Base-by-base conservation (phyloP, 2,329 filamentous ascomycete species). In the Cryphonectria parasitica region DNA sequence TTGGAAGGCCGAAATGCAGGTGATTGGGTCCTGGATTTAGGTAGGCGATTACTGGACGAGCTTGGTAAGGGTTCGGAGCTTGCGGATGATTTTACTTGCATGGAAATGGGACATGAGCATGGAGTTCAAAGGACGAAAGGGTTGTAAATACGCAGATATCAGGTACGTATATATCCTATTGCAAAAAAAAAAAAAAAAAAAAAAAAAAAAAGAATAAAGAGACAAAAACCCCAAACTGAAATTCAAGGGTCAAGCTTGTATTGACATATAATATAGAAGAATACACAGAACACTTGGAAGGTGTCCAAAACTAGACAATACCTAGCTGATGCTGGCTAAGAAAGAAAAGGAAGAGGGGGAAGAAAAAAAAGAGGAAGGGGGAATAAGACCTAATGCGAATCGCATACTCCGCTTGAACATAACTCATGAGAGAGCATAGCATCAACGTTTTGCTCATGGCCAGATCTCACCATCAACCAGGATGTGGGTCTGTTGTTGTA, bases 381-480 rank as follows among this genome's bases (percentile, higher is more conserved):
- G 25, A 28, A 28, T 28, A 15, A 56, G 19, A 15, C 54, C 54
- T 34, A 28, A 58, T 34, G 54, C 3, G 10, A 49, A 13, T 15
- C 56, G 67, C 34, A n/a, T 7, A 25, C 25, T 31, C 28, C 13
- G 25, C 28, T 31, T 58, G 54, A 31, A 31, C 25, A 58, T 58
- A 5, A 31, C 54, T 58, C 25, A 58, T 58, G 25, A 58, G 54
- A 58, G 45, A 49, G 45, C 45, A 49, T 49, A 49, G 25, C 54
- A 58, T 58, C 54, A 28, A 34, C 28, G 17, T 31, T 28, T 58
- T 58, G 54, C 54, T 31, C 54, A 31, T 58, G 25, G 28, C 54
- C 28, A 58, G 54, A 58, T 34, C 25, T 19, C 54, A 31, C 54
- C 31, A 58, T 58, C 28, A 58, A 58, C 54, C 54, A 58, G 54